Evolutionary conservation across 257 asterid species (phyloP), one percentile per base, ranked within the genome.

Genomic region (Solanum sejunctum): DNA sequence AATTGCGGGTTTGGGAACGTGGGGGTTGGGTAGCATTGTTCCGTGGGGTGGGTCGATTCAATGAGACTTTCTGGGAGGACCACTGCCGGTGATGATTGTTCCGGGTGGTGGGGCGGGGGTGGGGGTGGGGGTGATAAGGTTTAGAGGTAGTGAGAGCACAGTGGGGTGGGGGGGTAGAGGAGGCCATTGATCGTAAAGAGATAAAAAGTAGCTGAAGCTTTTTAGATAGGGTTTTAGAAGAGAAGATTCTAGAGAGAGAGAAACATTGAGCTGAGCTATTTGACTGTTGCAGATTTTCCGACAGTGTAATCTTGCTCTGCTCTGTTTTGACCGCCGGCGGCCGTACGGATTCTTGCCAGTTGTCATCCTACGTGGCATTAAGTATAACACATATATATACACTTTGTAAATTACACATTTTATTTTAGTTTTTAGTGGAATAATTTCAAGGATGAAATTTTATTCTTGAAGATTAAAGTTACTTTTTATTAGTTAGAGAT

Each of bases 161-260:
- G 90, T 92, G 94, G 70, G 97, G 93, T 15, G 99, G 97, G 88
- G 99, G 95, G 88, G 99, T 95, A 3, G 98, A 91, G 73, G 97
- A 95, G 77, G 98, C 99, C 98, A 95, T 95, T 55, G 86, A 8
- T 70, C 54, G 16, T 32, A 4, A 12, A 23, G 45, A 64, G 43
- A 64, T 0, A 61, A 28, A 60, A 2, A 69, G 6, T 43, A 5
- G 8, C 12, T 21, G 21, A 47, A 72, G 56, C 58, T 12, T 73
- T 47, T 36, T 36, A 9, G 82, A 77, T 77, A 77, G 82, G 82
- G 82, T 77, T 77, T 51, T 15, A 39, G 78, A 28, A 47, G 16
- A 47, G 39, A 72, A 73, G 80, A 72, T 72, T 73, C 11, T n/a
- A 73, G 43, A 73, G 81, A 73, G 81, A 47, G 8, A 47, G 58